Conservation (phyloP, 805 yeast species). For the Blastobotrys robertii region DNA sequence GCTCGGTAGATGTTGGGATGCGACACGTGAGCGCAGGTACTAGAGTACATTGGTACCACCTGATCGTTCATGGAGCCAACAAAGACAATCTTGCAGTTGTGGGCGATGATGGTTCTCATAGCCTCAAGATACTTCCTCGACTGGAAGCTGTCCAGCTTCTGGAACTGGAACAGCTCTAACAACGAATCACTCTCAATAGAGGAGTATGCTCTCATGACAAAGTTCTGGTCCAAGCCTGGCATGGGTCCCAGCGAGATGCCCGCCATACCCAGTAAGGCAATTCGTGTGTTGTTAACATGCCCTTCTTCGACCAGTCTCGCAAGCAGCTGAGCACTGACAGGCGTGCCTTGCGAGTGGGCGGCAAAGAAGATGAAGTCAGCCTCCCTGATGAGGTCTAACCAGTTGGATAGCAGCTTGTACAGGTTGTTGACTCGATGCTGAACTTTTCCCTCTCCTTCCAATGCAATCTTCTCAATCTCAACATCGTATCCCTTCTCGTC, state of each 20-base stretch:
- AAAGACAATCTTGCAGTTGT: constrained; percentile 68
- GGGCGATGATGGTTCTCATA: constrained; percentile 50
- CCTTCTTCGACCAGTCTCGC: constrained; percentile 62
- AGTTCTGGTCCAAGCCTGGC: constrained; percentile 76
- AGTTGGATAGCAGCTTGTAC: constrained; percentile 57
- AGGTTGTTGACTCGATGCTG: constrained; percentile 78
- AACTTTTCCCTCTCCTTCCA: constrained; percentile 89
- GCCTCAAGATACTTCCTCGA: constrained; percentile 63
- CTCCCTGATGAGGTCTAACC: constrained; percentile 42
- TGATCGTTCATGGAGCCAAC: constrained; percentile 92
- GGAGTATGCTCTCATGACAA: constrained; percentile 79
- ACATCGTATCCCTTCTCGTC: constrained; percentile 31
- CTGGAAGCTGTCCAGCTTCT: constrained; percentile 61
- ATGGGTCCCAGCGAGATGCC: constrained; percentile 93
- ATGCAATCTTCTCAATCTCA: constrained; percentile 78
- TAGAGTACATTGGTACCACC: constrained; percentile 83
- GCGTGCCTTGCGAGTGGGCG: constrained; percentile 93
- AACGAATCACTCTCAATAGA: constrained; percentile 84
- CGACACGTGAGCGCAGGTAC: constrained; percentile 66
- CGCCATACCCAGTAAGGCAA: constrained; percentile 87
- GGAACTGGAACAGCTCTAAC: constrained; percentile 80
- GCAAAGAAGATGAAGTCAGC: constrained; percentile 90
- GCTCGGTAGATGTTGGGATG: constrained; percentile 91
- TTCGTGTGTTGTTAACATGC: constrained; percentile 28
- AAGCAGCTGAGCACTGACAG: constrained; percentile 74